These are phyloP conservation scores for Solanum ossicruentum DNA, from an alignment of 257 asterid genomes.

Conservation along the genomic window DNA sequence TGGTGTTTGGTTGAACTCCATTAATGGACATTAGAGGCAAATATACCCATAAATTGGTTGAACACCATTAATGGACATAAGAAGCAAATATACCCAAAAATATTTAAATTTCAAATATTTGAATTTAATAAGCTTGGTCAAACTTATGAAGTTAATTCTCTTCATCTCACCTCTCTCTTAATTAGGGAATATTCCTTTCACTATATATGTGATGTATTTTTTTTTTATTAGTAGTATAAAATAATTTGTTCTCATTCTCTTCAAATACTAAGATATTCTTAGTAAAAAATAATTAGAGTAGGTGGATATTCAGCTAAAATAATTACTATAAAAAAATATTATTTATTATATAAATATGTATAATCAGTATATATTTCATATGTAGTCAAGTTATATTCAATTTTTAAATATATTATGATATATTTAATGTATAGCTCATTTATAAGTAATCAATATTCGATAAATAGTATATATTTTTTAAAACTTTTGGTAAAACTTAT, in stretches of 20 bases:
- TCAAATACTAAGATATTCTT: neutral
- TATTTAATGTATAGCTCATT: too few relatives aligned
- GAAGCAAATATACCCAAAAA: neutral
- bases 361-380: too few relatives aligned
- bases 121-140: conserved; percentile 5
- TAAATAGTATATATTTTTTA: too few relatives aligned
- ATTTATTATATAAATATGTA: too few relatives aligned
- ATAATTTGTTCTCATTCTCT: conserved; percentile 18
- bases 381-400: too few relatives aligned
- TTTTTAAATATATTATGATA: too few relatives aligned
- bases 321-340: too few relatives aligned
- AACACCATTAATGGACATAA: neutral
- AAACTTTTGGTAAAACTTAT: too few relatives aligned
- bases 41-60: neutral
- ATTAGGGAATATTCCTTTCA: conserved; percentile 21
- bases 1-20: neutral
- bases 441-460: too few relatives aligned
- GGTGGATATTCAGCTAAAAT: too few relatives aligned
- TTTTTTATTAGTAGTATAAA: neutral
- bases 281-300: neutral
- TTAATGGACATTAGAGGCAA: neutral
- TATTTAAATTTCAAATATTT: neutral
- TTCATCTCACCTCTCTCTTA: neutral
- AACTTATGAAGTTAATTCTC: neutral
- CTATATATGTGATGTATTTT: neutral